Evolutionary conservation across 495 filamentous ascomycete genomes (phyloP).

Genomic region (Hyaloscypha variabilis): DNA sequence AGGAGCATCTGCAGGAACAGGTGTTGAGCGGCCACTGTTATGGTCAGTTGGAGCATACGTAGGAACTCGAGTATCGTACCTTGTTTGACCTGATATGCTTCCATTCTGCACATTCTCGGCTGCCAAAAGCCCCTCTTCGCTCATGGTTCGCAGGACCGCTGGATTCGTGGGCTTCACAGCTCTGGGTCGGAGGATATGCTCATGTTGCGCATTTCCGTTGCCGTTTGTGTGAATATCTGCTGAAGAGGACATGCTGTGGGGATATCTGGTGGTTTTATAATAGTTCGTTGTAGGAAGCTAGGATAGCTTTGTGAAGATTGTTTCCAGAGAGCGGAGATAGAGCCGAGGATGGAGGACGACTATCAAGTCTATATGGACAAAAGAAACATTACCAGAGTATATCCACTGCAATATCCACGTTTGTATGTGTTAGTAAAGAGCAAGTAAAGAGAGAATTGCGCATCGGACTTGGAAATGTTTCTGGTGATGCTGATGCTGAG

Average conservation of each 20-base stretch:
- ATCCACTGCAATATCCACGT: neutral
- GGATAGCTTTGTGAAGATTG: neutral
- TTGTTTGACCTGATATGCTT: constrained; percentile 26
- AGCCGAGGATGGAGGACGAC: neutral
- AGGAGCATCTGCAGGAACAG: constrained; percentile 85
- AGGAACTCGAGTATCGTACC: constrained; percentile 15
- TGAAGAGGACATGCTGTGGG: constrained; percentile 31
- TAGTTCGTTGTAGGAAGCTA: neutral
- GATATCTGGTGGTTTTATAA: neutral
- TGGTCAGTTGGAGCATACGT: constrained; percentile 7
- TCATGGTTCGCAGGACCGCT: constrained; percentile 36
- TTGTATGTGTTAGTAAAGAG: too few species aligned
- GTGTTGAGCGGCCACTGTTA: constrained; percentile 82
- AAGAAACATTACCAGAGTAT: neutral
- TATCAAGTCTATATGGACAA: neutral
- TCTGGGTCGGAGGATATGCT: constrained; percentile 42
- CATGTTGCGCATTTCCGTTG: constrained; percentile 24
- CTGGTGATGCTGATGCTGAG: neutral
- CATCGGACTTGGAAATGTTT: neutral
- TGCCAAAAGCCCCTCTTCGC: constrained; percentile 32
- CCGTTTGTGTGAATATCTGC: constrained; percentile 28
- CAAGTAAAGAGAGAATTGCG: neutral
- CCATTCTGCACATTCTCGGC: constrained; percentile 19
- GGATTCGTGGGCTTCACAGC: constrained; percentile 42
- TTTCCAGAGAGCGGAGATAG: neutral